Evolutionary conservation across 805 yeast genomes (phyloP).

Genomic region (Yamadazyma olivae): DNA sequence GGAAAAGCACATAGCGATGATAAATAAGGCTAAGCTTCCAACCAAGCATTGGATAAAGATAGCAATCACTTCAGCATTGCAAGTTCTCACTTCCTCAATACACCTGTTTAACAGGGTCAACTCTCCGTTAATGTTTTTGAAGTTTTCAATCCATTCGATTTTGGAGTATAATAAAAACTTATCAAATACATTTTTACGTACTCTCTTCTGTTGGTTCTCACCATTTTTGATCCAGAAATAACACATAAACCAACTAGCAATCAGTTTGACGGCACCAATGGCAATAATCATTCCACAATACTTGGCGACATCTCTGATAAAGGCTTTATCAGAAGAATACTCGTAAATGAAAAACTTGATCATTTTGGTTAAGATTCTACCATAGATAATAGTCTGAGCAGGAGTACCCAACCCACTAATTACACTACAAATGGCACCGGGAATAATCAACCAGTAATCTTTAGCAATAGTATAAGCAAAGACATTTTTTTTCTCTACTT

Average conservation of each 20-base stretch:
- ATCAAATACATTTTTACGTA: conserved; percentile 45
- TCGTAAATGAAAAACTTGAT: conserved; percentile 26
- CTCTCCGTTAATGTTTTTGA: conserved; percentile 57
- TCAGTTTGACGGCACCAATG: conserved; percentile 28
- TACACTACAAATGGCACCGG: conserved; percentile 38
- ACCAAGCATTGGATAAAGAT: conserved; percentile 51
- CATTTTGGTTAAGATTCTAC: conserved; percentile 51
- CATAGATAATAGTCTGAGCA: conserved; percentile 60
- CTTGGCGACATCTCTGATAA: conserved; percentile 22
- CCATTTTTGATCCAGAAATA: conserved; percentile 67
- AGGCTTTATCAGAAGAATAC: conserved; percentile 19
- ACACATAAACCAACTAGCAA: conserved; percentile 51
- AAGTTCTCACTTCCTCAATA: conserved; percentile 67
- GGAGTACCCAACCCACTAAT: conserved; percentile 59
- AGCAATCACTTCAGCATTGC: conserved; percentile 66
- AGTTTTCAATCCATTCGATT: conserved; percentile 59
- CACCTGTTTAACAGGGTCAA: conserved; percentile 66
- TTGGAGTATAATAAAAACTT: conserved; percentile 46
- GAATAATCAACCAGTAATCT: conserved; percentile 14
- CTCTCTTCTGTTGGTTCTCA: conserved; percentile 61
- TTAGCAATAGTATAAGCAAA: conserved; percentile 14
- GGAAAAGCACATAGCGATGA: conserved; percentile 69
- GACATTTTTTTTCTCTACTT: conserved; percentile 7
- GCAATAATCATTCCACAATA: conserved; percentile 32
- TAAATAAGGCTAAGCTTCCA: conserved; percentile 51